Conservation (phyloP, 768 basidiomycete genomes). For the Russula virescens region DNA sequence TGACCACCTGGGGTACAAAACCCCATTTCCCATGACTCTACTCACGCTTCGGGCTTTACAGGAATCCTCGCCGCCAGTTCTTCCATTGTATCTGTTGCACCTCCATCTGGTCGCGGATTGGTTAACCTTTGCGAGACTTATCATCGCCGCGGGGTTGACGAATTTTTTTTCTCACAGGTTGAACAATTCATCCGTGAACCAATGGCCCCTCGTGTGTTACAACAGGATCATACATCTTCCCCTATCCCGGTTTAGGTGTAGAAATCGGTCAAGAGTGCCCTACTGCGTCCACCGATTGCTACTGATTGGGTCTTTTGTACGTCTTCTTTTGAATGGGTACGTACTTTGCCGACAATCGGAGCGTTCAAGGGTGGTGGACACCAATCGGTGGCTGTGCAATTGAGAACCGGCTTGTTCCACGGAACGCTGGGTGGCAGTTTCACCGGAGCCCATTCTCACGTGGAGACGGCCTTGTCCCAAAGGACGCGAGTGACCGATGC, state of each 20-base stretch:
- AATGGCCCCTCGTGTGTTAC: background rate
- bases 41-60: too few species aligned
- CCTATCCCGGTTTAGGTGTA: too few species aligned
- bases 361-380: background rate
- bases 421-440: background rate
- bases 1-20: too few species aligned
- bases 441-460: background rate
- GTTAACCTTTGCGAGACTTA: background rate
- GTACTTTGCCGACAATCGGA: background rate
- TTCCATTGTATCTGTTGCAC: background rate
- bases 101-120: background rate
- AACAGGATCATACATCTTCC: background rate
- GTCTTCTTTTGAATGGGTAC: background rate
- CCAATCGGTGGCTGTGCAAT: conserved; percentile 2
- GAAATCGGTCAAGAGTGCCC: background rate
- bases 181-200: conserved; percentile 3
- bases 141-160: conserved; percentile 8
- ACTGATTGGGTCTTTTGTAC: background rate
- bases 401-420: background rate
- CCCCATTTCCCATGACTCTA: too few species aligned
- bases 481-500: conserved; percentile 19
- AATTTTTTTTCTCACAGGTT: background rate
- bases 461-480: conserved; percentile 24
- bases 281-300: background rate
- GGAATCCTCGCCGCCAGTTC: too few species aligned